Evolutionary conservation across 768 basidiomycete species (phyloP), one percentile per base, ranked within the genome.

Genomic region (Leccinum disarticulatum): DNA sequence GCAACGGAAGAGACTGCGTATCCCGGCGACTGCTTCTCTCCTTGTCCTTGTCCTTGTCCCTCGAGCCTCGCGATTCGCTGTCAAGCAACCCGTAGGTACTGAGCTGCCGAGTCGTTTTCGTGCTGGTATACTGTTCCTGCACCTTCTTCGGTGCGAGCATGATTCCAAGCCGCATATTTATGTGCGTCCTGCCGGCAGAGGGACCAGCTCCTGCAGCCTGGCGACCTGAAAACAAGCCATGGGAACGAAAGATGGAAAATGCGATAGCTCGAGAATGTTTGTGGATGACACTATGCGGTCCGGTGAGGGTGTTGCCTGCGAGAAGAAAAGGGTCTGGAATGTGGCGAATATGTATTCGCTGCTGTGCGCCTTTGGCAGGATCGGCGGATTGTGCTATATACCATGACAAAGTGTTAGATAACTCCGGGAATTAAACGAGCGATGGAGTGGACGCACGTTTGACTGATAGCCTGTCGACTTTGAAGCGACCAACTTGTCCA

Each of bases 231-330:
- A 67, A 68, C n/a, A 69, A 46, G 22, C 54, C 52, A 56, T 87
- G 84, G 57, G 83, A 82, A 50, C 91, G 83, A 71, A 87, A 87
- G 52, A 93, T 83, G 0, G 91, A 91, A 73, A 91, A 92, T 1
- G 89, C 91, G 31, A 83, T 75, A 4, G 88, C 87, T 56, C 88
- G 85, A 1, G 91, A 90, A 68, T 93, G 91, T 64, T 90, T 90
- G 73, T 93, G 92, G 33, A 93, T 84, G 56, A 88, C 85, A 35
- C 83, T 80, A 25, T 79, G 76, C 0, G 90, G 89, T 1, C 88
- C 87, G 35, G 79, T 80, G 33, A 72, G 74, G 6, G 71, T 74
- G 36, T 77, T 79, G 5, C 68, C 74, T 33, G 70, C 72, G n/a
- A 75, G 71, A 19, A 49, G 27, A 60, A 76, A 81, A 0, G 80